Conservation (phyloP, 371 early-diverging fungal species). For the Parasitella parasitica region DNA sequence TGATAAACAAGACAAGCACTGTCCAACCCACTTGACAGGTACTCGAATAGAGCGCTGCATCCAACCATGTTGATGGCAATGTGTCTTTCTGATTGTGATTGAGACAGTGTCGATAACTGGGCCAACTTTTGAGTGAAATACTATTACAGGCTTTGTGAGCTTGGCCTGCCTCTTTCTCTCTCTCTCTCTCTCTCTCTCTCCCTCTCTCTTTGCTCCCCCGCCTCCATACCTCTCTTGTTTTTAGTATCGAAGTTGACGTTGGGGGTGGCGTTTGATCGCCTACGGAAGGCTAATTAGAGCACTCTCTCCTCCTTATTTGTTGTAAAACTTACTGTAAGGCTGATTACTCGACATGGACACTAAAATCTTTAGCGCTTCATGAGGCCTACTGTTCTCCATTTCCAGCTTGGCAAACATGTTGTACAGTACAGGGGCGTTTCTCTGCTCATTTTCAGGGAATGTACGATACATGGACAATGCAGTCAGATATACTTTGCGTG, state of each 20-base stretch:
- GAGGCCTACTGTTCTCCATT: slow-evolving; percentile 40
- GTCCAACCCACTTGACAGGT: slow-evolving; percentile 49
- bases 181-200: background rate
- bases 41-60: slow-evolving; percentile 59
- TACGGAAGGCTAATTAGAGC: background rate
- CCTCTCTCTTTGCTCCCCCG: background rate
- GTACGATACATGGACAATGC: slow-evolving; percentile 52
- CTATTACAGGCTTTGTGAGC: slow-evolving; percentile 18
- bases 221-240: slow-evolving; percentile 47
- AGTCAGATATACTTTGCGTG: slow-evolving; percentile 65
- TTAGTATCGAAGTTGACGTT: slow-evolving; percentile 36
- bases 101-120: slow-evolving; percentile 24
- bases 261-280: slow-evolving; percentile 26
- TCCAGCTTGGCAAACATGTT: slow-evolving; percentile 61
- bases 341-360: slow-evolving; percentile 36
- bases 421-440: slow-evolving; percentile 48
- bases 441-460: slow-evolving; percentile 45
- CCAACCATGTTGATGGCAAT: slow-evolving; percentile 37
- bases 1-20: slow-evolving; percentile 54
- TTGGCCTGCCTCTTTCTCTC: background rate
- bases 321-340: slow-evolving; percentile 31
- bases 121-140: slow-evolving; percentile 32
- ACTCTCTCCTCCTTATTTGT: slow-evolving; percentile 7
- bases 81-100: slow-evolving; percentile 29
- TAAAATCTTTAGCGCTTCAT: slow-evolving; percentile 54